phyloP scores from a whole-genome alignment of 208 protist genomes.

The Herpetomonas muscarum region DNA sequence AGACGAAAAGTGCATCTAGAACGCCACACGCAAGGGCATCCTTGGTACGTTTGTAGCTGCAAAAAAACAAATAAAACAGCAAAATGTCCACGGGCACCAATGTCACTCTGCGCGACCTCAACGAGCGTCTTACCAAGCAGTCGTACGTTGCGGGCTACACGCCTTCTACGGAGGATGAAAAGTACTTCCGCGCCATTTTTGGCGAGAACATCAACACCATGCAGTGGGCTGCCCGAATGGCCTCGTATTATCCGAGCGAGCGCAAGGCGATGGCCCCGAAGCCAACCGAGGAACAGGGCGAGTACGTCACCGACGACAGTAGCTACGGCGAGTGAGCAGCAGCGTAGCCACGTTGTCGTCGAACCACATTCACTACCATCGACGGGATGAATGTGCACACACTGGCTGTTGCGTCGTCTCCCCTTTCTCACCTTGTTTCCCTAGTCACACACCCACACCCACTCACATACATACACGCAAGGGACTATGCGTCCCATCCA shows the following conservation, averaged over 20 bases:
- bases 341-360: not conserved
- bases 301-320: slow-evolving; percentile 8
- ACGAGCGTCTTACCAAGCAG: slow-evolving; percentile 50
- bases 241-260: slow-evolving; percentile 60
- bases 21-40: not conserved
- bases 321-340: not conserved
- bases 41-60: no score
- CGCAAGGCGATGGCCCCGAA: slow-evolving; percentile 27
- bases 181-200: slow-evolving; percentile 43
- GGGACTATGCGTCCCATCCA: no score
- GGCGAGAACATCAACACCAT: slow-evolving; percentile 46
- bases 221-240: slow-evolving; percentile 68
- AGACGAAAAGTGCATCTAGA: not conserved
- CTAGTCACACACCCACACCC: no score
- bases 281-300: slow-evolving; percentile 8
- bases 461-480: no score
- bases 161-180: slow-evolving; percentile 45
- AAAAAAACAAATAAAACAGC: not conserved
- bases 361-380: not conserved
- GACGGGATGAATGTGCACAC: slow-evolving; percentile 3
- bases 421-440: no score
- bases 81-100: slow-evolving; percentile 7
- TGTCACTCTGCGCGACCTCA: slow-evolving; percentile 37
- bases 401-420: no score
- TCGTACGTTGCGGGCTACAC: slow-evolving; percentile 62